These are phyloP conservation scores for Coemansia guatemalensis DNA, from an alignment of 192 early-diverging fungal genomes.

Conservation along the genomic window DNA sequence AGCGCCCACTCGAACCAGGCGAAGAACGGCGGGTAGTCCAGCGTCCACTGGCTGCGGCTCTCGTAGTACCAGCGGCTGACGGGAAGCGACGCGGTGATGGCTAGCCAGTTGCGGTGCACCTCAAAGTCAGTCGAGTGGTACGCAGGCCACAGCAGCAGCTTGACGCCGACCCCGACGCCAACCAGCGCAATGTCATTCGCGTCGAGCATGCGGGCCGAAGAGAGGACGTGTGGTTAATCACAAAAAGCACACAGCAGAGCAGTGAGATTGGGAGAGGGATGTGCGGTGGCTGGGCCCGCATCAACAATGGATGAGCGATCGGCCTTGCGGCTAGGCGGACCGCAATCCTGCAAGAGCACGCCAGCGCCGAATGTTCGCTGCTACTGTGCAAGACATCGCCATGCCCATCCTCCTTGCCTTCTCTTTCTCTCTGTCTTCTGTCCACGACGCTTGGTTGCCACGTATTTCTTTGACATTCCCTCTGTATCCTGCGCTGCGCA, in stretches of 20 bases:
- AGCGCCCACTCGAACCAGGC: slow-evolving; percentile 91
- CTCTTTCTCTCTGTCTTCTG: neutral
- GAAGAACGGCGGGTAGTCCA: slow-evolving; percentile 98
- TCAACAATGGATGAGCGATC: neutral
- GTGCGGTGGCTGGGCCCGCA: neutral
- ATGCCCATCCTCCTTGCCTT: neutral
- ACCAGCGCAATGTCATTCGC: slow-evolving; percentile 30
- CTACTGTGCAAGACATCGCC: neutral
- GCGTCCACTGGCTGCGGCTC: slow-evolving; percentile 85
- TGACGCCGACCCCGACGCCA: slow-evolving; percentile 40
- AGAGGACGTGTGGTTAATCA: neutral
- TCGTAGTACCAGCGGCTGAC: slow-evolving; percentile 84
- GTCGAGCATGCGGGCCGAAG: slow-evolving; percentile 13
- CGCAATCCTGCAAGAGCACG: neutral
- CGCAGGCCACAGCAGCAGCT: slow-evolving; percentile 70
- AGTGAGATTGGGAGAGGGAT: neutral
- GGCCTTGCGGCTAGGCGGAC: neutral
- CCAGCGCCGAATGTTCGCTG: neutral
- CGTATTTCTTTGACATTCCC: too few relatives aligned
- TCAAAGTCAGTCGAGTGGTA: slow-evolving; percentile 98
- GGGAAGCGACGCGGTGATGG: slow-evolving; percentile 85
- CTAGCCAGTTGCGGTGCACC: slow-evolving; percentile 97
- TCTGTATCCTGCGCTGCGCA: neutral
- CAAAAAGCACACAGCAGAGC: neutral
- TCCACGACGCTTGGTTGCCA: neutral